Base-by-base conservation (phyloP, 148 eudicot species). In the Rhododendron vialii region DNA sequence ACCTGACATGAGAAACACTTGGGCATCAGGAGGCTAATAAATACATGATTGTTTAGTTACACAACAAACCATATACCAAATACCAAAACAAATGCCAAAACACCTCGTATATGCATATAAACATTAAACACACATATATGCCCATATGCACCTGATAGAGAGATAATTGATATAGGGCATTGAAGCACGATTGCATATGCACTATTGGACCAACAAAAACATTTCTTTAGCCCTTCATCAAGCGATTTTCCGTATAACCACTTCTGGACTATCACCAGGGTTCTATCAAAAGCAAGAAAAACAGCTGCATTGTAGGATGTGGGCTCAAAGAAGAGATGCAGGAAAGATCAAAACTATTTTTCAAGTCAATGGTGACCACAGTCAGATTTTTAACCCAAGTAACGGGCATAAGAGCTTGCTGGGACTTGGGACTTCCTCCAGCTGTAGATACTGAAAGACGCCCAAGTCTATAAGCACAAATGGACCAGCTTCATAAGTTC, bases 1-100 rank as follows among this genome's bases (percentile, higher is more conserved):
- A 89, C 86, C 99, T 96, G 93, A 80, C 82, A 88, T n/a, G 18
- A 83, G 3, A 30, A 84, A 76, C 55, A 84, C 45, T 73, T 38
- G 50, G 12, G 73, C 41, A 41, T 74, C 11, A 35, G 15, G 83
- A 57, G 63, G 69, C 71, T 57, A 24, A 74, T 73, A 24, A 88
- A 75, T 6, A 17, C 57, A 65, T 17, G n/a, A 30, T 3, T 20
- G 73, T 30, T 30, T 30, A 71, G 28, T 33, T 30, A 71, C 13
- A 51, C 9, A 15, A 13, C 5, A 53, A 38, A 10, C 28, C 33
- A 18, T 47, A 14, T 3, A 3, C 15, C 5, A 80, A 33, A n/a
- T 28, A 80, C 36, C 28, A 45, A 78, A 14, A n/a, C 82, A 81
- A 53, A n/a, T 15, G 28, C 53, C 20, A 15, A 8, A 78, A 78